Evolutionary conservation across 495 filamentous ascomycete genomes (phyloP).

Genomic region (Penicillium nucicola): DNA sequence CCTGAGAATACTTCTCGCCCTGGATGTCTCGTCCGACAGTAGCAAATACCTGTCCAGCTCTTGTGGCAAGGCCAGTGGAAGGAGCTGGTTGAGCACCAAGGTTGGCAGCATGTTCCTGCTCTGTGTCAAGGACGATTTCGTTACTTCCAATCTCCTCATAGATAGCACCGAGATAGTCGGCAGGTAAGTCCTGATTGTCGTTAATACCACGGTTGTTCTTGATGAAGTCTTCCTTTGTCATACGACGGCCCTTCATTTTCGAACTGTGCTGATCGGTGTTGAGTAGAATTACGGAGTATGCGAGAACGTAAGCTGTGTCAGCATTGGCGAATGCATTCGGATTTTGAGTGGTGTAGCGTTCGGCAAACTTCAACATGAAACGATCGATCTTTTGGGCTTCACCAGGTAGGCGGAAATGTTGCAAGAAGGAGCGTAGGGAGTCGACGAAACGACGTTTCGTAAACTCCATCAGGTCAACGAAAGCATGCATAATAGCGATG

Average conservation of each 20-base stretch:
- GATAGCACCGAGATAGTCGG: conserved; percentile 86
- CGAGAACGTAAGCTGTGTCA: conserved; percentile 92
- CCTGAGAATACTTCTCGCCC: conserved; percentile 87
- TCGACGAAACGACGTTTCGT: conserved; percentile 91
- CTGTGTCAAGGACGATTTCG: conserved; percentile 92
- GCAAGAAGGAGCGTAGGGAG: conserved; percentile 83
- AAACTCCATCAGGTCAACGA: conserved; percentile 95
- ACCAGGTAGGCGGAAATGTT: conserved; percentile 91
- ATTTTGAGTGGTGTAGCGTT: conserved; percentile 90
- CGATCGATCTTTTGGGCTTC: conserved; percentile 99
- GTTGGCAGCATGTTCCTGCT: conserved; percentile 81
- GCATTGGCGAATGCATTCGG: conserved; percentile 98
- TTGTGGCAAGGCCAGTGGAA: conserved; percentile 67
- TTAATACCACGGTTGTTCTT: conserved; percentile 99
- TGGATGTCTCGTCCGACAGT: conserved; percentile 90
- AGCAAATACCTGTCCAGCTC: conserved; percentile 84
- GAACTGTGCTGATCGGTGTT: conserved; percentile 94
- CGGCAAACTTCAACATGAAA: conserved; percentile 98
- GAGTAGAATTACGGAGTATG: conserved; percentile 94
- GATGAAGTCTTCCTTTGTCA: conserved; percentile 97
- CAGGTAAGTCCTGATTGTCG: conserved; percentile 87
- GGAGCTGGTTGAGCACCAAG: conserved; percentile 58
- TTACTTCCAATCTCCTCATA: conserved; percentile 88
- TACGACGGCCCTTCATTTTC: conserved; percentile 75
- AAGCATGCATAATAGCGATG: conserved; percentile 96